Conservation (phyloP, 2,329 filamentous ascomycete species). For the Ophiostoma perfectum region DNA sequence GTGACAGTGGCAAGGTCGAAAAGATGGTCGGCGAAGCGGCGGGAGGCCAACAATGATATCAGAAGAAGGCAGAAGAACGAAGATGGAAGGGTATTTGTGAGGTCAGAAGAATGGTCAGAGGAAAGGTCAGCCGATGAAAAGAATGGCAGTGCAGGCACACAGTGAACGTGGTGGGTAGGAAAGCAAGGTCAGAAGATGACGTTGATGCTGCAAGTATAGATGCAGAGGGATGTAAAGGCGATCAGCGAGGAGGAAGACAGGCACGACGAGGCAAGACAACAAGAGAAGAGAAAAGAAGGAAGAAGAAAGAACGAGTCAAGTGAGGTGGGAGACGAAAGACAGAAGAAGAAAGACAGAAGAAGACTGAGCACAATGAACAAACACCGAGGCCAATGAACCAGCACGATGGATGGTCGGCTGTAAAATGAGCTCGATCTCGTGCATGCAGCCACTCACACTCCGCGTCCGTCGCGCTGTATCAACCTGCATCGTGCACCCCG, state of each 20-base stretch:
- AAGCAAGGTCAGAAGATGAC: background rate
- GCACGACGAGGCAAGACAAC: background rate
- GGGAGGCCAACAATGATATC: slow-evolving; percentile 4
- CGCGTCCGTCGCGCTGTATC: background rate
- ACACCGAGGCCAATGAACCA: slow-evolving; percentile 2
- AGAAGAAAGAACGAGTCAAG: background rate
- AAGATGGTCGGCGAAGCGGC: background rate
- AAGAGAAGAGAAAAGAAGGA: background rate
- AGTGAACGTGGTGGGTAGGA: no score
- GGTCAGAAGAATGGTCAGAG: background rate
- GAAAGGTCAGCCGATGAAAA: background rate
- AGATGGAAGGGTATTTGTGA: background rate
- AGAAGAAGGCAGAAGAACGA: background rate
- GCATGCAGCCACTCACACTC: background rate
- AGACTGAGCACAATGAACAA: background rate
- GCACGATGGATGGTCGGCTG: background rate
- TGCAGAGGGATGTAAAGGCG: background rate
- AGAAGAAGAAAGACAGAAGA: background rate
- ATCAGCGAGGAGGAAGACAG: background rate
- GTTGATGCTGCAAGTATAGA: background rate
- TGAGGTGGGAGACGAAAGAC: background rate
- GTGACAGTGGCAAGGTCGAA: background rate
- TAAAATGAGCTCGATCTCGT: background rate
- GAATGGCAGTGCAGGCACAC: background rate
- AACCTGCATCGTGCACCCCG: background rate